phyloP scores from a whole-genome alignment of 371 early-diverging fungal species.

The Entomophthora muscae region DNA sequence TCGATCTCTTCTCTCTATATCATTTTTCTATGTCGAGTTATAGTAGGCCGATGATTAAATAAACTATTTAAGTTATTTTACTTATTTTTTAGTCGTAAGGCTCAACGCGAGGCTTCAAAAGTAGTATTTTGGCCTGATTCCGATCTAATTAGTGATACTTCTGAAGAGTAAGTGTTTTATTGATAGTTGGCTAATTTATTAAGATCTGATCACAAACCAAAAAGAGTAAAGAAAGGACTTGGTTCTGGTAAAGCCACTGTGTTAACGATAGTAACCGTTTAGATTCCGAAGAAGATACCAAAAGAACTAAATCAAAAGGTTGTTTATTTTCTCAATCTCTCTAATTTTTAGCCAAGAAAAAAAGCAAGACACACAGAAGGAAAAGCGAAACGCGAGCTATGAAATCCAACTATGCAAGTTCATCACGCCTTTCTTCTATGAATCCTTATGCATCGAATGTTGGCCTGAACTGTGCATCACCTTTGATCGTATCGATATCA shows the following conservation, averaged over 20 bases:
- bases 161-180: neutral
- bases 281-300: too few relatives aligned
- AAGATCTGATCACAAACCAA: neutral
- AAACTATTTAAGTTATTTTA: too few relatives aligned
- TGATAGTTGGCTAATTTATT: neutral
- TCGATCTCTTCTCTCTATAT: too few relatives aligned
- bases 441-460: neutral
- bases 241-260: neutral
- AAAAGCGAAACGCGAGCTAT: neutral
- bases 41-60: too few relatives aligned
- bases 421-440: neutral
- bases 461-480: neutral
- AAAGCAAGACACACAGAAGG: neutral
- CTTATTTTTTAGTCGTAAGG: too few relatives aligned
- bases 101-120: too few relatives aligned
- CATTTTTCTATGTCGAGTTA: too few relatives aligned
- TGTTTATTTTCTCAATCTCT: too few relatives aligned
- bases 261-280: too few relatives aligned
- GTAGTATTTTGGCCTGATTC: conserved; percentile 1
- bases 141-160: conserved; percentile 5
- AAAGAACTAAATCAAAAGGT: too few relatives aligned
- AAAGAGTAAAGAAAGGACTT: neutral
- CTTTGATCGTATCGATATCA: conserved; percentile 7
- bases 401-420: neutral
- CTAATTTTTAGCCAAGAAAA: neutral